These are phyloP conservation scores for Xylaria venustula DNA, from an alignment of 495 filamentous ascomycete species.

Conservation along the genomic window DNA sequence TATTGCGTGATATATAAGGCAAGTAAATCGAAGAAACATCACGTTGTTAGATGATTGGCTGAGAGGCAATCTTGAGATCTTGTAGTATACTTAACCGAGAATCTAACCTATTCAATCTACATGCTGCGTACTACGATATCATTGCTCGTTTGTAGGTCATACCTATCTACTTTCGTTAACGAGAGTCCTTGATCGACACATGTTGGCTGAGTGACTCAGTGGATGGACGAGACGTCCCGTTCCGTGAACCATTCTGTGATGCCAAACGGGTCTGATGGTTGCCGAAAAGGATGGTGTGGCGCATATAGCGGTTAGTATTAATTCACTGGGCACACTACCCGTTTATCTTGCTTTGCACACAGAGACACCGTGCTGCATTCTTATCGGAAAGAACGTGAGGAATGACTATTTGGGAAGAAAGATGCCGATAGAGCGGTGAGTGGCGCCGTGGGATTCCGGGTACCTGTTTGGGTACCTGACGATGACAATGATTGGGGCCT, in stretches of 20 bases:
- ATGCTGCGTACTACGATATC: background rate
- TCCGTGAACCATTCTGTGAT: background rate
- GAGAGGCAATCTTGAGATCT: slow-evolving; percentile 18
- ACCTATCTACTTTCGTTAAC: background rate
- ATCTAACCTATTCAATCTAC: slow-evolving; percentile 5
- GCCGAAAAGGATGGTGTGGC: background rate
- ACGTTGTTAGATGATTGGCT: slow-evolving; percentile 33
- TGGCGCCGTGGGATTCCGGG: slow-evolving; percentile 1
- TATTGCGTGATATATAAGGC: background rate
- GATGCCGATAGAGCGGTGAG: slow-evolving; percentile 7
- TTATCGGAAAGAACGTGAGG: background rate
- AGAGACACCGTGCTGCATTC: background rate
- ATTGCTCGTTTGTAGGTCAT: background rate
- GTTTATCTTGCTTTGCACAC: background rate
- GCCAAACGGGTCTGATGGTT: background rate
- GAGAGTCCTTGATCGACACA: background rate
- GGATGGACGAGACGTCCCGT: background rate
- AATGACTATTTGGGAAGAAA: background rate
- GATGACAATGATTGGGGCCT: background rate
- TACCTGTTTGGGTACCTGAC: slow-evolving; percentile 5
- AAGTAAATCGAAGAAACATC: slow-evolving; percentile 7
- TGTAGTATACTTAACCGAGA: slow-evolving; percentile 12
- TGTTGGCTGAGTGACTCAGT: background rate
- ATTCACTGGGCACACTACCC: background rate
- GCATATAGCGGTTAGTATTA: slow-evolving; percentile 1